Evolutionary conservation across 2,329 filamentous ascomycete genomes (phyloP).

Genomic region (Alternaria sp.): DNA sequence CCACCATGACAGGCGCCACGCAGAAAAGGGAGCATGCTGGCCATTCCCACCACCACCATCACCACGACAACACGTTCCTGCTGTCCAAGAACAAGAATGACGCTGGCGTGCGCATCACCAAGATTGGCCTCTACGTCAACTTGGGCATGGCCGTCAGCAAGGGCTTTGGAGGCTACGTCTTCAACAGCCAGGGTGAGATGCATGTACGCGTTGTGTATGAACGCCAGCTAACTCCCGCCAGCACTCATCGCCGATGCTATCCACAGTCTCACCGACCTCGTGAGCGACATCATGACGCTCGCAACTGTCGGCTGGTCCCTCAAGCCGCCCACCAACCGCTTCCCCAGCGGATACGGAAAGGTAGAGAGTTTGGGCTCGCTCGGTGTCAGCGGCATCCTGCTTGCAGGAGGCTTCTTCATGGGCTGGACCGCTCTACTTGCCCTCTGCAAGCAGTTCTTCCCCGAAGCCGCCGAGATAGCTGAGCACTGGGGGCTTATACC

Average conservation of each 20-base stretch:
- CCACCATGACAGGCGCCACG: conserved; percentile 39
- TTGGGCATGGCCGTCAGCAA: conserved; percentile 94
- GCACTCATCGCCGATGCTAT: conserved; percentile 92
- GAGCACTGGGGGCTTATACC: conserved; percentile 55
- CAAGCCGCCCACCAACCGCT: conserved; percentile 80
- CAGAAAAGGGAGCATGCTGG: conserved; percentile 48
- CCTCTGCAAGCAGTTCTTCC: conserved; percentile 62
- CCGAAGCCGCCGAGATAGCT: conserved; percentile 54
- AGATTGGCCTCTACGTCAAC: conserved; percentile 88
- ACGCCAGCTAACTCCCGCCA: conserved; percentile 34
- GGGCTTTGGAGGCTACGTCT: conserved; percentile 88
- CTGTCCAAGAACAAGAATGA: conserved; percentile 86
- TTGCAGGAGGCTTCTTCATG: conserved; percentile 92
- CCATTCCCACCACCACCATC: conserved; percentile 72
- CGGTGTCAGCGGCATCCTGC: conserved; percentile 89
- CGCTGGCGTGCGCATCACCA: conserved; percentile 91
- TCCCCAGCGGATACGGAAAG: conserved; percentile 94
- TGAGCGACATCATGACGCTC: conserved; percentile 92
- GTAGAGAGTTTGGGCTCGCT: conserved; percentile 95
- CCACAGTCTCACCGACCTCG: conserved; percentile 93
- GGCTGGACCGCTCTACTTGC: conserved; percentile 70
- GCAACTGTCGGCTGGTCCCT: conserved; percentile 94
- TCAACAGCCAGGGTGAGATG: conserved; percentile 78
- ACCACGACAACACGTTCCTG: conserved; percentile 86
- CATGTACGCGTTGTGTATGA: background rate